Base-by-base conservation (phyloP, 2,329 filamentous ascomycete species). In the Hyphodiscus sp. region DNA sequence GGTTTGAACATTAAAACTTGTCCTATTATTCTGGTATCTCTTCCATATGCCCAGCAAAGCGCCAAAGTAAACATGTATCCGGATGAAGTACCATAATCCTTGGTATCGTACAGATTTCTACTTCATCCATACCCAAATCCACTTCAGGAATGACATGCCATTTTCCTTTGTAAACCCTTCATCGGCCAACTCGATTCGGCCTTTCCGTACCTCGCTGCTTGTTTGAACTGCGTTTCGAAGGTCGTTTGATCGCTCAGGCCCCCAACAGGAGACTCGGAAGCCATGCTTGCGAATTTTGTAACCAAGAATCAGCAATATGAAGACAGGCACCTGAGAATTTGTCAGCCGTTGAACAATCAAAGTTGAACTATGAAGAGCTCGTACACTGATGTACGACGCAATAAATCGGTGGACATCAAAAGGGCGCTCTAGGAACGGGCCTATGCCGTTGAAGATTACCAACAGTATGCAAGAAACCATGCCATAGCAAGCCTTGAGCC, bases 81-180 rank as follows among this genome's bases (percentile, higher is more conserved):
- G n/a, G n/a, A n/a, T n/a, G n/a, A n/a, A n/a, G n/a, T n/a, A n/a
- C n/a, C n/a, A n/a, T n/a, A n/a, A n/a, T n/a, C n/a, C n/a, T n/a
- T n/a, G n/a, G n/a, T n/a, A n/a, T n/a, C n/a, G n/a, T n/a, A n/a
- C n/a, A n/a, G n/a, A n/a, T n/a, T n/a, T n/a, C 53, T 64, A 72
- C 49, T 70, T 72, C 55, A 67, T 61, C 70, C 70, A 72, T 23
- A 68, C 68, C 69, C 67, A 71, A 41, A 72, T 41, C 69, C 69
- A 72, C 11, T 59, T 49, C 5, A 66, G 30, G 47, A 72, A 67
- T 1, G 60, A 61, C 15, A 44, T 30, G 33, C 57, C 41, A 53
- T 71, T 72, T 10, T 66, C 62, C 50, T 58, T 65, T 16, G 68
- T 70, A 20, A 70, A 60, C 1, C 65, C 66, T 33, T 65, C 59